Percentiles rank a stretch among this genome's conserved stretches.
phyloP scores from a whole-genome alignment of 2,329 filamentous ascomycete genomes.

The Penicillium sp. region DNA sequence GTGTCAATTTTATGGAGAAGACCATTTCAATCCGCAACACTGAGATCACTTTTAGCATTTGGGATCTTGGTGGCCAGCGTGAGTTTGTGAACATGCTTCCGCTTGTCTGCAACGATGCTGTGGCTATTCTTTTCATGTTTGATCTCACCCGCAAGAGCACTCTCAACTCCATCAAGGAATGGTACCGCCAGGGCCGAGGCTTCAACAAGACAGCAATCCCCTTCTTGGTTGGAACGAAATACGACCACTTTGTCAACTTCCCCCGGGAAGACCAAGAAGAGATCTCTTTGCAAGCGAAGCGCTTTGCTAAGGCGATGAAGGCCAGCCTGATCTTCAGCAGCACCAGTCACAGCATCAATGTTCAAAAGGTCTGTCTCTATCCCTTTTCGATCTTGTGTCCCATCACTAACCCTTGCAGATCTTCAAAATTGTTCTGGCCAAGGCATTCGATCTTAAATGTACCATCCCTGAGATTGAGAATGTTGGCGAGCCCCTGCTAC shows the following conservation, averaged over 20 bases:
- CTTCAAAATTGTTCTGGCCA: slow-evolving; percentile 98
- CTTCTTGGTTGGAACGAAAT: slow-evolving; percentile 95
- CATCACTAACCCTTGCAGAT: slow-evolving; percentile 62
- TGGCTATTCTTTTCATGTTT: slow-evolving; percentile 99
- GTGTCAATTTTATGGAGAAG: slow-evolving; percentile 99
- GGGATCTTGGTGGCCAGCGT: slow-evolving; percentile 95
- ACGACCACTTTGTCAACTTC: slow-evolving; percentile 99
- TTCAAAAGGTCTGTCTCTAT: slow-evolving; percentile 75
- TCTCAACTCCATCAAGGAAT: slow-evolving; percentile 98
- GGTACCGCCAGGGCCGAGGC: slow-evolving; percentile 94
- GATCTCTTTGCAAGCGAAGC: slow-evolving; percentile 92
- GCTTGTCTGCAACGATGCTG: slow-evolving; percentile 98
- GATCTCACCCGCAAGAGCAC: slow-evolving; percentile 97
- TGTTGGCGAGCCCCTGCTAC: slow-evolving; percentile 87
- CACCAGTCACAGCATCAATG: slow-evolving; percentile 98
- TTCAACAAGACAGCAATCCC: slow-evolving; percentile 99
- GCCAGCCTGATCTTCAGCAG: slow-evolving; percentile 97
- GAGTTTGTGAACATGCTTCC: slow-evolving; percentile 99
- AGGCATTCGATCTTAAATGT: slow-evolving; percentile 97
- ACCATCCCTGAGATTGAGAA: slow-evolving; percentile 99
- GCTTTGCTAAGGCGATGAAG: slow-evolving; percentile 98
- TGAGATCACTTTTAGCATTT: slow-evolving; percentile 99
- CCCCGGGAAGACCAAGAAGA: slow-evolving; percentile 96
- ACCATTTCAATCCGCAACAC: slow-evolving; percentile 99
- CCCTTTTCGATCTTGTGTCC: slow-evolving; percentile 1